These are phyloP conservation scores for Poa annua DNA, from an alignment of 176 grass and related monocot species.

Conservation along the genomic window DNA sequence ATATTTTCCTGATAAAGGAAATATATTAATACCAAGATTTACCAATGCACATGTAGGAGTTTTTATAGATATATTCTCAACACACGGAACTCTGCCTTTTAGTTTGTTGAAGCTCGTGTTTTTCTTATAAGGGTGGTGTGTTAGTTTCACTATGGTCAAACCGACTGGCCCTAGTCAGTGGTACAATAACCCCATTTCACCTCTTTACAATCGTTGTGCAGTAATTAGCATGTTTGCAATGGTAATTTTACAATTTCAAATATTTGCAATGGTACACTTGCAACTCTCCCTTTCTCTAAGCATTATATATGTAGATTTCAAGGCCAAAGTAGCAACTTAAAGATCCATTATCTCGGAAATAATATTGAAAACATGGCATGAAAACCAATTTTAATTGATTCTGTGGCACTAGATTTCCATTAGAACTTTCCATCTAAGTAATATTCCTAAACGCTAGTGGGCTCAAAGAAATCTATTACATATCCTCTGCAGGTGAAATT, in stretches of 20 bases:
- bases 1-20: too few relatives aligned
- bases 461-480: slow-evolving; percentile 38
- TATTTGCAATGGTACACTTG: neutral
- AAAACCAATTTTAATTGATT: neutral
- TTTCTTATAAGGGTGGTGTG: neutral
- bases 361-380: neutral
- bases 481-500: slow-evolving; percentile 81
- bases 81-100: neutral
- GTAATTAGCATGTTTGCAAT: neutral
- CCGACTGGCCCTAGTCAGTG: neutral
- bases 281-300: neutral
- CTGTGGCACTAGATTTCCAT: neutral
- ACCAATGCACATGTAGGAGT: neutral
- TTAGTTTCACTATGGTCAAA: neutral
- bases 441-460: neutral
- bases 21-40: too few relatives aligned
- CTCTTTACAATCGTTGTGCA: neutral
- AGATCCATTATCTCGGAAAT: neutral
- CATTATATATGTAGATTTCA: neutral
- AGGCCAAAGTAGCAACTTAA: neutral
- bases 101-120: neutral
- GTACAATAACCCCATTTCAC: neutral
- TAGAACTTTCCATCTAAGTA: slow-evolving; percentile 2
- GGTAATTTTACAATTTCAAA: neutral
- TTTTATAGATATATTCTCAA: neutral